Evolutionary conservation across 2,329 filamentous ascomycete genomes (phyloP), one percentile per base, ranked within the genome.

Genomic region (Parascedosporium putredinis): DNA sequence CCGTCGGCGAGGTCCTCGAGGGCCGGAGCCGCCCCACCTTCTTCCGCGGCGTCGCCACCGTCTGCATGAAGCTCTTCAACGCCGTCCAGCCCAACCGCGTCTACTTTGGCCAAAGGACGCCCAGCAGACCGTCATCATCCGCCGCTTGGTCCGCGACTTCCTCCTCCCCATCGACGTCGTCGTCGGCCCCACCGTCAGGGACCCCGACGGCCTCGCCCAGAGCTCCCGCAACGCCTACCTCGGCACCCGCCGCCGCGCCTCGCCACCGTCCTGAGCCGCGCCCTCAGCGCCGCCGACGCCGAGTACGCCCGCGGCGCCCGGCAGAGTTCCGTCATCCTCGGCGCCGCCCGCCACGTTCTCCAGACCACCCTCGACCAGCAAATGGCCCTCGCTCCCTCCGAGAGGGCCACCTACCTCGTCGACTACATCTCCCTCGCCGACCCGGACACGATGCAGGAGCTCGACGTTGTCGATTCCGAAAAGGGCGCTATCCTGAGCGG

Each of bases 41-140:
- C 67, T 98, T 98, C 69, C 78, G 93, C 45, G 93, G 93, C 34
- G 93, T 98, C 29, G 90, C 93, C 18, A 98, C 93, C 1, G 85
- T 98, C 2, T 96, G 90, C 70, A 93, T 91, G 79, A 98, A 93
- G 64, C 65, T 72, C 22, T 71, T 72, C 62, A 71, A 70, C 55
- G 64, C 69, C 18, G 66, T 71, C 16, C 69, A 70, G 59, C 82
- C 86, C 0, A 83, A 88, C 52, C 73, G 76, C 4, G 85, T 86
- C 18, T 90, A 95, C 68, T 96, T 98, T 70, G 93, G 93, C 3
- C 93, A 97, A 66, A 98, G 69, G 93, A 98, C 64, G 81, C 96
- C 18, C 93, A 98, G 71, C 93, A 98, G 68, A 95, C 89, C 0
- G 86, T 95, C 16, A 79, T 98, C 9, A 86, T 98, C 59, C 83